Base-by-base conservation (phyloP, 805 yeast genomes). In the Isabelozyma heimii region DNA sequence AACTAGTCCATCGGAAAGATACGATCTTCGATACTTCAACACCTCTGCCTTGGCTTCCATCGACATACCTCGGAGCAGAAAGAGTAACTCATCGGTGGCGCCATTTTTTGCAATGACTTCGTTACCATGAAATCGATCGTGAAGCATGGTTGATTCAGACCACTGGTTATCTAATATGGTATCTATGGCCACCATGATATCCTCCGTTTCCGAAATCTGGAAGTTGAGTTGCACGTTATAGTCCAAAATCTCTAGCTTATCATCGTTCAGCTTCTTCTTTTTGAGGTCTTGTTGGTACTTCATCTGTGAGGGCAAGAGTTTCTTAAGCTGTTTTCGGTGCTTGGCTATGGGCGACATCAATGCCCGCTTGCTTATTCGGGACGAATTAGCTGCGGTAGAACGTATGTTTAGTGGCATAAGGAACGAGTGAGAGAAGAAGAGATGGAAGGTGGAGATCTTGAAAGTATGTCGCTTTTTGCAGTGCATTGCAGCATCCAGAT, bases 141-240 rank as follows among this genome's bases (percentile, higher is more conserved):
- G 70, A 15, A 71, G 47, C 2, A 43, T 39, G 2, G 69, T 62
- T 4, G 63, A 56, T 48, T 73, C 79, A 0, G 71, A 57, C 78
- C 77, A 74, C 44, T 62, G 71, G 47, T 70, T 73, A 5, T 53
- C 51, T 7, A 70, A 37, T 5, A 72, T 63, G 2, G 67, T 60
- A 24, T 66, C 65, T 5, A 72, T 55, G 0, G 75, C 76, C 2
- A 56, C 54, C 24, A 63, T 37, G 2, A 74, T 48, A 47, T 69
- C 67, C 14, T 70, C 63, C 3, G 53, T 53, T n/a, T 49, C 51
- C 7, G 66, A 58, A 20, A 74, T 57, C 43, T 67, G 73, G 44
- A 64, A 73, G 51, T 74, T 76, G 47, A 74, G 56, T 49, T 70
- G 68, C 4, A 71, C 72, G 52, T 74, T 67, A 57, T 71, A 71